Base-by-base conservation (phyloP, 495 filamentous ascomycete genomes). In the Penicillium goetzii region DNA sequence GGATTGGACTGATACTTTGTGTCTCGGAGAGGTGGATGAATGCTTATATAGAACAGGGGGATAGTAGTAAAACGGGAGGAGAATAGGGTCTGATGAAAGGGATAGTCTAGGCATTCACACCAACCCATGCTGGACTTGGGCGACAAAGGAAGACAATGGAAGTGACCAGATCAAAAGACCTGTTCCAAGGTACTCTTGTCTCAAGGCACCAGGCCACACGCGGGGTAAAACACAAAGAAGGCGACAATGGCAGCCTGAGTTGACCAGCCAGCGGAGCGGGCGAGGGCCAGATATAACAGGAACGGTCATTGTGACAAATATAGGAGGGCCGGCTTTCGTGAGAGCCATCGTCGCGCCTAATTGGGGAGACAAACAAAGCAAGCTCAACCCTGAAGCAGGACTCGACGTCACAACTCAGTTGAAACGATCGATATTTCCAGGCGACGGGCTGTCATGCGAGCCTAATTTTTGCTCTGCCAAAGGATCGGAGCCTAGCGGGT, bases 231-330 rank as follows among this genome's bases (percentile, higher is more conserved):
- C 55, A 47, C 47, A 41, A 41, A 51, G 33, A 45, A 56, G 49
- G 12, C 19, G 12, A 66, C 32, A 55, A 56, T 60, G 38, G 38
- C 38, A 45, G 49, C 8, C 45, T 45, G 32, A 7, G 30, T 19
- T 40, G 26, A 36, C 32, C 32, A 57, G n/a, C 58, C 58, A 51
- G 51, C 21, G 56, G 19, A 51, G 51, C 21, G 56, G 19, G 28
- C 43, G 10, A 47, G 43, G 10, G 19, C 7, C 43, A 47, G 21
- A 47, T 47, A 23, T 47, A 47, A 47, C 43, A 47, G 12, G 43
- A 10, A 47, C 19, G 43, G 43, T 47, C 43, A 47, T 47, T 28
- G 69, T 67, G 51, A 49, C 67, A 72, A 54, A 67, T 72, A 65
- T 67, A 67, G 45, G 54, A 51, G 12, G 49, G 4, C 10, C 34